Evolutionary conservation across 2,329 filamentous ascomycete species (phyloP), one percentile per base, ranked within the genome.

Genomic region (Cytospora leucostoma): DNA sequence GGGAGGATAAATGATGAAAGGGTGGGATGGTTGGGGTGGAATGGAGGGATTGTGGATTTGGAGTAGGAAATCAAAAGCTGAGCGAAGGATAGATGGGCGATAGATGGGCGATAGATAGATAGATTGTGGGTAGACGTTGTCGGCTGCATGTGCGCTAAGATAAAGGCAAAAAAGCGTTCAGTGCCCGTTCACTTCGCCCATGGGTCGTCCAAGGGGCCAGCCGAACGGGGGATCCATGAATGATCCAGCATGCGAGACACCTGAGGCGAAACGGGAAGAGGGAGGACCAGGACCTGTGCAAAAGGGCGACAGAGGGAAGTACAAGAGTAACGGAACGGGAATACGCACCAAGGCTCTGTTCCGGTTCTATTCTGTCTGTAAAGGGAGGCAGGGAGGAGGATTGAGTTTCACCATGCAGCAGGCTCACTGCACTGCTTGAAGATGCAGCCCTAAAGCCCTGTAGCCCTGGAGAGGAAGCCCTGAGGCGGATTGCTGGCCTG

Each of bases 131-230:
- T 44, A 50, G 51, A 60, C 50, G 59, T 53, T 53, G 61, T 63
- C 54, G 51, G 58, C 47, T 55, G 63, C 56, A 61, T 37, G 13
- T 56, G 64, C 64, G 64, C 64, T 66, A 66, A 64, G 64, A 66
- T 61, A 66, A 63, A 63, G 61, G 47, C 47, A 50, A 51, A 51
- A 37, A 44, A 56, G 44, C 52, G 49, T 27, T 27, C 27, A 27
- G 27, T 27, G 27, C 27, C 27, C 51, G n/a, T 66, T 66, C 61
- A 61, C 64, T 66, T 61, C 56, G 47, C 47, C 27, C 27, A 27
- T 27, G 27, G 27, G 27, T 27, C 4, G 27, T 47, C 61, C 64
- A 64, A 59, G 64, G 64, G 53, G 32, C 38, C 40, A 63, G 44
- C 19, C 52, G 35, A 21, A 47, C 21, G 44, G 44, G 40, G 38